Evolutionary conservation across 305 asterid species (phyloP).

Genomic region (Ajuga reptans): DNA sequence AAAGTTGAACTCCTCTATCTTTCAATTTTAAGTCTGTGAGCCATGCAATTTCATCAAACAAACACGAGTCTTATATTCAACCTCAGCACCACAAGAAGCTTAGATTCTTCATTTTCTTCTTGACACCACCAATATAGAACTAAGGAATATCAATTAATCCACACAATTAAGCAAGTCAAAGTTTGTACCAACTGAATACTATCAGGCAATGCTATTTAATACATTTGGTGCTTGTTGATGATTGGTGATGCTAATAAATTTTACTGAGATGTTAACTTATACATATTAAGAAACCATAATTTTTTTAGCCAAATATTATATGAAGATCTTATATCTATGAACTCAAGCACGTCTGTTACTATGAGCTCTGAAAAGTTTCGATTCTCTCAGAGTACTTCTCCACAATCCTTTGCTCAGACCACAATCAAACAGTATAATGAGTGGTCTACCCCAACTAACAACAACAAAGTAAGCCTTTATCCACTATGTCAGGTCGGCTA

Average conservation of each 20-base stretch:
- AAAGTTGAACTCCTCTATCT: neutral
- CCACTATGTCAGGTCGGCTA: neutral
- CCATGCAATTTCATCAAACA: slow-evolving; percentile 10
- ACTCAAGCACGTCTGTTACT: neutral
- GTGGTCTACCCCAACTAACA: neutral
- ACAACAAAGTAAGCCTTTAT: too few species aligned
- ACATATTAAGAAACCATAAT: neutral
- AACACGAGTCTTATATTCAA: neutral
- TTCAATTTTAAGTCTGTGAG: neutral
- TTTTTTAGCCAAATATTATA: neutral
- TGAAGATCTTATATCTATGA: neutral
- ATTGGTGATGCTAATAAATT: neutral
- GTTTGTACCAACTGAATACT: neutral
- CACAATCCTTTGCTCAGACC: neutral
- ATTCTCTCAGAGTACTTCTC: neutral
- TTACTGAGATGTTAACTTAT: neutral
- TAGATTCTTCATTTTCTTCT: neutral
- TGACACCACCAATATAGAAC: neutral
- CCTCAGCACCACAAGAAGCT: slow-evolving; percentile 17
- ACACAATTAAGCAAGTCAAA: neutral
- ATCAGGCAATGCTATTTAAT: neutral
- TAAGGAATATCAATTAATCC: neutral
- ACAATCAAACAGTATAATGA: neutral
- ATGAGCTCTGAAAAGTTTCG: neutral
- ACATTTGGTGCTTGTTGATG: neutral